Percentiles rank a stretch among this genome's conserved stretches.
These are phyloP conservation scores for Phytophthora cactorum DNA, from an alignment of 352 stramenopile genomes.

Conservation along the genomic window DNA sequence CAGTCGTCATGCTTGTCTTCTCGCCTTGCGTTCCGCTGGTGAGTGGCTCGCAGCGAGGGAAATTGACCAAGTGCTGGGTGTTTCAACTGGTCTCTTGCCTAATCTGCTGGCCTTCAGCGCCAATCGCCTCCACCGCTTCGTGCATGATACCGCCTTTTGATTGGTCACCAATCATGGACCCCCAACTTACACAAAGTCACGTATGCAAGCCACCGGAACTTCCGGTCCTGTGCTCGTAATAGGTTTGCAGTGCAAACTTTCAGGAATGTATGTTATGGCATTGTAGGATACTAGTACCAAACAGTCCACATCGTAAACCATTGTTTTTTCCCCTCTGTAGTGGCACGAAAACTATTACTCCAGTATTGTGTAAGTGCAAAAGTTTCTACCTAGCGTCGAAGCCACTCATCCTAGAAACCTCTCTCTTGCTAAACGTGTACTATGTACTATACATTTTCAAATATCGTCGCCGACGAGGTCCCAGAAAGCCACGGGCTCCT, in stretches of 20 bases:
- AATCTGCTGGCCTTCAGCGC: slow-evolving; percentile 7
- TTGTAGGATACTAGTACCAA: too few relatives aligned
- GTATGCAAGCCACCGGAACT: background rate
- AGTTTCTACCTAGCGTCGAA: too few relatives aligned
- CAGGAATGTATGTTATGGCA: too few relatives aligned
- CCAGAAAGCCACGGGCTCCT: slow-evolving; percentile 80
- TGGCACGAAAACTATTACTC: too few relatives aligned
- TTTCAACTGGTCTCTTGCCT: slow-evolving; percentile 11
- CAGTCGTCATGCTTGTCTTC: slow-evolving; percentile 38
- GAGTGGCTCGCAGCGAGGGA: slow-evolving; percentile 15
- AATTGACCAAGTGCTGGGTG: slow-evolving; percentile 21
- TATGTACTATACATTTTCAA: slow-evolving; percentile 37
- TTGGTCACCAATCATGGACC: slow-evolving; percentile 8
- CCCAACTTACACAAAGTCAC: background rate
- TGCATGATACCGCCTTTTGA: slow-evolving; percentile 22
- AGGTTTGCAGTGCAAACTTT: too few relatives aligned
- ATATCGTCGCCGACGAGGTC: slow-evolving; percentile 53
- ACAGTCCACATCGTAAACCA: too few relatives aligned
- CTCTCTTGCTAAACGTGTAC: slow-evolving; percentile 12
- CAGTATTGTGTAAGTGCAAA: too few relatives aligned
- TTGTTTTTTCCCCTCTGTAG: too few relatives aligned
- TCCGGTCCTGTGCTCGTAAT: too few relatives aligned
- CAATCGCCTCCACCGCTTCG: slow-evolving; percentile 21
- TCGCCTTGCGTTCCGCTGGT: slow-evolving; percentile 9
- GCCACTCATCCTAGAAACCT: too few relatives aligned